phyloP scores from a whole-genome alignment of 495 filamentous ascomycete species.

The Penicillium verhagenii region DNA sequence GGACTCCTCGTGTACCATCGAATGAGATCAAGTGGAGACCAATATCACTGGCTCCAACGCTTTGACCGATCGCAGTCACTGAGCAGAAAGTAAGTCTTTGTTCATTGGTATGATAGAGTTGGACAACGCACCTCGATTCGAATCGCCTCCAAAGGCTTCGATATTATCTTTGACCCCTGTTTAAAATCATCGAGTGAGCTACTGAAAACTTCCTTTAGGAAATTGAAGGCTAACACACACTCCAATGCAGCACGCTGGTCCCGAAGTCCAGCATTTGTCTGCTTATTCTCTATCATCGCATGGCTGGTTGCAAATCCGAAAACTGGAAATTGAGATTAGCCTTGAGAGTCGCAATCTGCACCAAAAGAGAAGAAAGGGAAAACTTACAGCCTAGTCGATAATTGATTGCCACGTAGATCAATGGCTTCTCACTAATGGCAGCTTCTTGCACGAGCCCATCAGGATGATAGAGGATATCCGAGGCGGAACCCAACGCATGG shows the following conservation, averaged over 20 bases:
- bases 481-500: conserved; percentile 32
- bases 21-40: conserved; percentile 42
- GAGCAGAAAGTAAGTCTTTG: neutral
- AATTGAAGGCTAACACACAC: conserved; percentile 13
- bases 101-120: neutral
- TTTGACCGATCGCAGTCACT: conserved; percentile 31
- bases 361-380: neutral
- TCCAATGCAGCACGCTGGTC: conserved; percentile 31
- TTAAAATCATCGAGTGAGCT: neutral
- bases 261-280: conserved; percentile 26
- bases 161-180: conserved; percentile 34
- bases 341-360: too few species aligned
- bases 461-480: conserved; percentile 33
- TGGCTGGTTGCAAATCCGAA: conserved; percentile 29
- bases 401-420: conserved; percentile 44
- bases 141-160: conserved; percentile 31
- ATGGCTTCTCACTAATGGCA: conserved; percentile 30
- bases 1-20: conserved; percentile 20
- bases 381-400: conserved; percentile 37
- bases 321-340: neutral
- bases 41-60: conserved; percentile 35
- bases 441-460: conserved; percentile 42
- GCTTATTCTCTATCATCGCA: conserved; percentile 16
- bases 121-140: conserved; percentile 16
- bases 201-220: neutral